These are phyloP conservation scores for Calonectria hongkongensis DNA, from an alignment of 2,329 filamentous ascomycete genomes.

Conservation along the genomic window DNA sequence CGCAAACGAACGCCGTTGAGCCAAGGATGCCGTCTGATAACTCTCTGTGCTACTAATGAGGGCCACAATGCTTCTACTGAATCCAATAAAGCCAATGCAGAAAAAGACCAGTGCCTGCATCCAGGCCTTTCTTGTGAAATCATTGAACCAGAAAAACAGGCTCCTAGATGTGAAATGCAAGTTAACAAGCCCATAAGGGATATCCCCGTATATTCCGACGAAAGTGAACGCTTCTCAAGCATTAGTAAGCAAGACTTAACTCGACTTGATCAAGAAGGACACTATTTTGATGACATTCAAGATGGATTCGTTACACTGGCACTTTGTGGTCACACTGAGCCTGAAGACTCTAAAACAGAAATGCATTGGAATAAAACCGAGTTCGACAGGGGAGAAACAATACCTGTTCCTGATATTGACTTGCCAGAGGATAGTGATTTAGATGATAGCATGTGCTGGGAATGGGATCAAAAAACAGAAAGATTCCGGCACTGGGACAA, in stretches of 20 bases:
- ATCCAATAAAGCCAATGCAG: too few relatives aligned
- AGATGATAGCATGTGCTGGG: slow-evolving; percentile 49
- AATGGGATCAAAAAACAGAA: slow-evolving; percentile 44
- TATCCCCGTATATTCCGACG: too few relatives aligned
- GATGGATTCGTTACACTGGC: slow-evolving; percentile 33
- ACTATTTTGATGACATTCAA: slow-evolving; percentile 17
- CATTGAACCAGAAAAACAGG: background rate
- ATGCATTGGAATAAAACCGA: background rate
- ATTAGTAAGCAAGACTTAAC: too few relatives aligned
- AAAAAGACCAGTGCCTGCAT: background rate
- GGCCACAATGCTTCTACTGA: background rate
- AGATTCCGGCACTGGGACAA: slow-evolving; percentile 52
- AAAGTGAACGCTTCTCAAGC: background rate
- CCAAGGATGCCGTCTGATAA: background rate
- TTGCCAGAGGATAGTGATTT: slow-evolving; percentile 44
- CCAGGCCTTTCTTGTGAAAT: background rate
- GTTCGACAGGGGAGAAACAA: slow-evolving; percentile 39
- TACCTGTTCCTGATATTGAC: slow-evolving; percentile 49
- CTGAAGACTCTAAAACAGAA: background rate
- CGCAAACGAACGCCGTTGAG: background rate
- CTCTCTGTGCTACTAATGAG: background rate
- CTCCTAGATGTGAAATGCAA: background rate
- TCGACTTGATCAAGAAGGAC: background rate
- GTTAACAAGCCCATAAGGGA: background rate
- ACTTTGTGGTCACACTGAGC: slow-evolving; percentile 7